A percentile compares a stretch with the other conserved stretches of the same genome.
Evolutionary conservation across 441 rosid genomes (phyloP).

Genomic region (Eruca vesicaria): DNA sequence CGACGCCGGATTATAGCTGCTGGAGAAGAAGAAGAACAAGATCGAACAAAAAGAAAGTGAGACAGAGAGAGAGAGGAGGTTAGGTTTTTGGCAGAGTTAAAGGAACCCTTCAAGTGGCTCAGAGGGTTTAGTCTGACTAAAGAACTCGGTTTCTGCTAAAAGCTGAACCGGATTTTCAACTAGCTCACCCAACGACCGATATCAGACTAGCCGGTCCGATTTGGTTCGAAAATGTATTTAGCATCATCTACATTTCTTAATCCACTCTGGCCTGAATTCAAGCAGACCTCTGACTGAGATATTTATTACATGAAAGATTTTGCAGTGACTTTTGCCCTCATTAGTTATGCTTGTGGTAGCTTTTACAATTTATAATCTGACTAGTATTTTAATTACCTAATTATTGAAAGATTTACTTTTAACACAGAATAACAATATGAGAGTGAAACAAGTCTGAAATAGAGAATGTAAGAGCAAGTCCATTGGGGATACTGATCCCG

Average conservation of each 20-base stretch:
- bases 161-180: neutral
- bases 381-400: neutral
- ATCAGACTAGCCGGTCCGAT: neutral
- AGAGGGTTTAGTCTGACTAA: neutral
- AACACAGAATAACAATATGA: no score
- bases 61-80: neutral
- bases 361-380: neutral
- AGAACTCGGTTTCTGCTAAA: neutral
- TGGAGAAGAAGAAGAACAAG: neutral
- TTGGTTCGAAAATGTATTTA: neutral
- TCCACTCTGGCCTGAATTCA: neutral
- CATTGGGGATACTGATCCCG: no score
- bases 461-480: no score
- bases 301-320: no score
- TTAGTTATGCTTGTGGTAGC: neutral
- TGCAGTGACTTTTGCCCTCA: no score
- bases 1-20: conserved; percentile 21
- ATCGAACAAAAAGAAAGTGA: neutral
- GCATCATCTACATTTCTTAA: neutral
- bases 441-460: no score
- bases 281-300: neutral
- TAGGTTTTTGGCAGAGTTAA: neutral
- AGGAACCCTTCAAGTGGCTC: neutral
- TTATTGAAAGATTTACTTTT: neutral
- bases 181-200: neutral